Conservation (phyloP, 371 early-diverging fungal genomes). For the Conidiobolus incongruus region DNA sequence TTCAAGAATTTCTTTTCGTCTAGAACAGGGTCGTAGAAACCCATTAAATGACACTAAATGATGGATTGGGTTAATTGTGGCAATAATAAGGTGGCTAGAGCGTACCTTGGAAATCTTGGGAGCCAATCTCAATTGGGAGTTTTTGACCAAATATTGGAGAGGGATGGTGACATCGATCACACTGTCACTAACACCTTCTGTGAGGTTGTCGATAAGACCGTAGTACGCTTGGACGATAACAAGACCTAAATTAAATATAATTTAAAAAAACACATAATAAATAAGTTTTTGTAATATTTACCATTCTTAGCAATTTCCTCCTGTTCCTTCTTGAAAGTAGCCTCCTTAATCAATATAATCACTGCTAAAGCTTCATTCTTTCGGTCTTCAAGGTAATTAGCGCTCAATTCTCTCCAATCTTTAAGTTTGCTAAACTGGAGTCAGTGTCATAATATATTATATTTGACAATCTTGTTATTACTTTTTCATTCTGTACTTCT, state of each 20-base stretch:
- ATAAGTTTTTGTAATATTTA: slow-evolving; percentile 5
- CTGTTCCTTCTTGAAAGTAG: slow-evolving; percentile 36
- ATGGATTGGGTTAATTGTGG: neutral
- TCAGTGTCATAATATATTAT: neutral
- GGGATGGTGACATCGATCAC: slow-evolving; percentile 69
- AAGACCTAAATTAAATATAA: slow-evolving; percentile 23
- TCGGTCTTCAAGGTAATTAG: slow-evolving; percentile 38
- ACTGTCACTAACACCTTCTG: slow-evolving; percentile 1
- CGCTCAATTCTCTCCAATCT: slow-evolving; percentile 50
- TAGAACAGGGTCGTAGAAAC: slow-evolving; percentile 90
- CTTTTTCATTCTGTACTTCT: neutral
- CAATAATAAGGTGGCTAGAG: neutral
- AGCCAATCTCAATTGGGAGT: slow-evolving; percentile 67
- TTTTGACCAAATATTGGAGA: slow-evolving; percentile 58
- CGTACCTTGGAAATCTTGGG: slow-evolving; percentile 66
- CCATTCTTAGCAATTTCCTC: slow-evolving; percentile 40
- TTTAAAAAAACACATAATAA: neutral
- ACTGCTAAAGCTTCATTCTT: slow-evolving; percentile 63
- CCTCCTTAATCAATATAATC: slow-evolving; percentile 36
- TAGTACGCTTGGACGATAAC: slow-evolving; percentile 72
- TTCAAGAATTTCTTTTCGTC: slow-evolving; percentile 62
- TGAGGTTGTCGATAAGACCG: slow-evolving; percentile 33
- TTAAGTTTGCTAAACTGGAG: slow-evolving; percentile 25
- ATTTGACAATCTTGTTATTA: neutral
- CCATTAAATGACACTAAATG: slow-evolving; percentile 16